Evolutionary conservation across 176 grass and related monocot genomes (phyloP).

Genomic region (Typha latifolia): DNA sequence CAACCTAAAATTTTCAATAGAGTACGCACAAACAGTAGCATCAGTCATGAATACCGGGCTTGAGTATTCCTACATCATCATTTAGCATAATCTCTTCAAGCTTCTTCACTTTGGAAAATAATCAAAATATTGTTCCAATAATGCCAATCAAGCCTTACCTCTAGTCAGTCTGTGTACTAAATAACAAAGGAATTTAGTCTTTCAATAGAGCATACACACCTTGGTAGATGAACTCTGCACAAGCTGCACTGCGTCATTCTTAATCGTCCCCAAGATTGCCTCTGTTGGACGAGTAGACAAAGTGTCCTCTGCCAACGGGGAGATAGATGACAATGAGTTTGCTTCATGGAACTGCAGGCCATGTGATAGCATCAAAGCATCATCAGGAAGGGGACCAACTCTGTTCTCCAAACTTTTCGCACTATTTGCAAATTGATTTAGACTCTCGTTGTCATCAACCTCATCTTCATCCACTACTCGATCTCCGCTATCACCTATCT

Average conservation of each 20-base stretch:
- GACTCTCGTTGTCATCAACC: constrained; percentile 17
- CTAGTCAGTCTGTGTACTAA: too few relatives aligned
- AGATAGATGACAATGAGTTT: background rate
- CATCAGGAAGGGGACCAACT: constrained; percentile 24
- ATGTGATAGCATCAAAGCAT: constrained; percentile 21
- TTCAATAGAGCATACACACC: background rate
- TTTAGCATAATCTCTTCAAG: too few relatives aligned
- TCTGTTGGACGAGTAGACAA: constrained; percentile 17
- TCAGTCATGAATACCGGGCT: too few relatives aligned
- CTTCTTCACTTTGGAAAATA: too few relatives aligned
- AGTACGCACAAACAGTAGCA: too few relatives aligned
- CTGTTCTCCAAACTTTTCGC: constrained; percentile 20
- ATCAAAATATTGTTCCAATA: too few relatives aligned
- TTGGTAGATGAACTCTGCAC: constrained; percentile 15
- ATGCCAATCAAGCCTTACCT: too few relatives aligned
- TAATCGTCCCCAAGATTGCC: constrained; percentile 7
- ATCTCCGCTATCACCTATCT: constrained; percentile 3
- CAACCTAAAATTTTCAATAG: background rate
- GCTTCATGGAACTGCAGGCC: constrained; percentile 3
- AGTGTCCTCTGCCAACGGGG: constrained; percentile 12
- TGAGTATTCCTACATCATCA: too few relatives aligned
- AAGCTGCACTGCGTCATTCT: constrained; percentile 8
- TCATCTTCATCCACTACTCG: constrained; percentile 29
- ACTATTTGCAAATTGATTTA: background rate
- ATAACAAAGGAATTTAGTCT: too few relatives aligned